Base-by-base conservation (phyloP, 129 eudicot species). In the Erigeron canadensis region DNA sequence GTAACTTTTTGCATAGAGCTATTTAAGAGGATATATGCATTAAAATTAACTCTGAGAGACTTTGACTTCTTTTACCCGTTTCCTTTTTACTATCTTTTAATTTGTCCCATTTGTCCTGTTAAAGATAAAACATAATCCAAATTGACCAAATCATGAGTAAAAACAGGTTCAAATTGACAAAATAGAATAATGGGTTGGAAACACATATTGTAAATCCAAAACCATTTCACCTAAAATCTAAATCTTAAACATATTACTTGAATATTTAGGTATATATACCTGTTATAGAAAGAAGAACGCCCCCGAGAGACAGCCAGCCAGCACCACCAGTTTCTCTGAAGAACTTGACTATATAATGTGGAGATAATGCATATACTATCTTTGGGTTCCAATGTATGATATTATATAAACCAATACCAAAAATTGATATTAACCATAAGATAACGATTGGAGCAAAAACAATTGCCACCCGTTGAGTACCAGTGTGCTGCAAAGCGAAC, bases 281-380 rank as follows among this genome's bases (percentile, higher is more conserved):
- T 88, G 97, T 84, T 73, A 88, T 82, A 65, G 82, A 82, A 28
- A 91, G 90, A 59, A 91, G 93, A 61, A 88, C 84, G 8, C 96
- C 97, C 66, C 97, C 97, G 62, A 91, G 96, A 8, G 97, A 81
- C 51, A 91, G 72, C 97, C 97, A 91, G 38, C 97, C 97, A 65
- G 84, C 84, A 80, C 43, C 57, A 58, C 96, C 90, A 22, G 97
- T 91, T 65, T 78, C 66, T 50, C 75, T 60, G 40, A 91, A 88
- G 78, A 86, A 91, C 59, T 81, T 84, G 85, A 86, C 63, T 68
- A 91, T 91, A 85, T 88, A 91, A 79, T 86, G 81, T 44, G 97
- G 97, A 76, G 97, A 91, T 64, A 91, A 77, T 57, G 97, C 97
- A 74, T 54, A 47, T 7, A 88, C 71, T 69, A 91, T 81, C 67